Evolutionary conservation across 2,329 filamentous ascomycete genomes (phyloP).

Genomic region (Thyridium curvatum): DNA sequence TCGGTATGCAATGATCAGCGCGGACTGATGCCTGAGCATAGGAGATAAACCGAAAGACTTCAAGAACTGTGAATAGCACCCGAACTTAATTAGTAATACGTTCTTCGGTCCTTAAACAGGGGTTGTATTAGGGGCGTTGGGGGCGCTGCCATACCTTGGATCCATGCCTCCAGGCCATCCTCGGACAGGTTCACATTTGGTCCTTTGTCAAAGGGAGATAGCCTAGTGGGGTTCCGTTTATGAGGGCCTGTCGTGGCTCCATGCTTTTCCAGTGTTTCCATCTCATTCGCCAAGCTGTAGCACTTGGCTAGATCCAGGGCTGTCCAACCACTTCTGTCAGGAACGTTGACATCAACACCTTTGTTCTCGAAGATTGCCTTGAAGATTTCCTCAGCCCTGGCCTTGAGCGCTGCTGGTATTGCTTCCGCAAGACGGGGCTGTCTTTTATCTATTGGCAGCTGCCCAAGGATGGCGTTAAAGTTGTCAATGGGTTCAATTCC

Average conservation of each 20-base stretch:
- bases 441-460: not conserved
- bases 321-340: slow-evolving; percentile 4
- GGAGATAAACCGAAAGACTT: no score
- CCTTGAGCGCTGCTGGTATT: not conserved
- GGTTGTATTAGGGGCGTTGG: not conserved
- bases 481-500: not conserved
- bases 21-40: not conserved
- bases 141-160: not conserved
- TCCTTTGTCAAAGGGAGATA: not conserved
- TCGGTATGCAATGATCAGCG: slow-evolving; percentile 1
- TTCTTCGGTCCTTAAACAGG: not conserved
- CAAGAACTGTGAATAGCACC: not conserved
- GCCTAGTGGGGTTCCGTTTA: not conserved
- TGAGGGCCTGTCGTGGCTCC: not conserved
- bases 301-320: slow-evolving; percentile 1
- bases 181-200: not conserved
- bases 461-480: not conserved
- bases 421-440: not conserved
- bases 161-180: not conserved
- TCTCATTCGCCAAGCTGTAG: not conserved
- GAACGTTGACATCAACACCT: slow-evolving; percentile 2
- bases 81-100: not conserved
- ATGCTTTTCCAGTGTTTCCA: not conserved
- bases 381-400: not conserved
- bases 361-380: not conserved